phyloP scores from a whole-genome alignment of 2,329 filamentous ascomycete genomes.

The Tricladium varicosporioides region DNA sequence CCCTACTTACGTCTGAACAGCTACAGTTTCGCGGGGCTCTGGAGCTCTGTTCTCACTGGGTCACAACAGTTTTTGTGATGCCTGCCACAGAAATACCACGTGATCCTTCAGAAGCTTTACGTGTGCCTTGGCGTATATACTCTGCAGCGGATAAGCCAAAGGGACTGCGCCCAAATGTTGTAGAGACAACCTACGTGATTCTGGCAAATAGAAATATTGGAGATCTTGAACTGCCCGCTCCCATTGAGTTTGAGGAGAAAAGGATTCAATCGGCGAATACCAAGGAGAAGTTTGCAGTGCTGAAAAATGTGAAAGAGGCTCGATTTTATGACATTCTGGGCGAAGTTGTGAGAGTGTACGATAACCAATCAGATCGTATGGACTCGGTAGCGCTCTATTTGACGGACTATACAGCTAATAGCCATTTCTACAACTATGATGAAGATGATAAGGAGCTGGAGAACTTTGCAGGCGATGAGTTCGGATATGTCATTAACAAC shows the following conservation, averaged over 20 bases:
- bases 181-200: conserved; percentile 43
- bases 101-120: background rate
- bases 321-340: conserved; percentile 68
- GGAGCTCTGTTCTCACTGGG: conserved; percentile 45
- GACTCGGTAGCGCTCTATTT: conserved; percentile 60
- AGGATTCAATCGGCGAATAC: conserved; percentile 41
- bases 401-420: conserved; percentile 79
- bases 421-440: conserved; percentile 50
- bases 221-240: conserved; percentile 43
- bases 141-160: conserved; percentile 5
- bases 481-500: conserved; percentile 47
- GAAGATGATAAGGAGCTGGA: conserved; percentile 27
- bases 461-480: conserved; percentile 44
- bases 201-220: conserved; percentile 45
- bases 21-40: conserved; percentile 39
- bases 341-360: conserved; percentile 62
- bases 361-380: conserved; percentile 41
- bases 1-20: conserved; percentile 31
- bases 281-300: conserved; percentile 58
- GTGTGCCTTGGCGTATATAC: conserved; percentile 20
- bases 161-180: conserved; percentile 11
- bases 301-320: conserved; percentile 58
- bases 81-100: conserved; percentile 39
- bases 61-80: conserved; percentile 47
- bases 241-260: conserved; percentile 42